Evolutionary conservation across 345 rosid genomes (phyloP).

Genomic region (Lepidium africanum): DNA sequence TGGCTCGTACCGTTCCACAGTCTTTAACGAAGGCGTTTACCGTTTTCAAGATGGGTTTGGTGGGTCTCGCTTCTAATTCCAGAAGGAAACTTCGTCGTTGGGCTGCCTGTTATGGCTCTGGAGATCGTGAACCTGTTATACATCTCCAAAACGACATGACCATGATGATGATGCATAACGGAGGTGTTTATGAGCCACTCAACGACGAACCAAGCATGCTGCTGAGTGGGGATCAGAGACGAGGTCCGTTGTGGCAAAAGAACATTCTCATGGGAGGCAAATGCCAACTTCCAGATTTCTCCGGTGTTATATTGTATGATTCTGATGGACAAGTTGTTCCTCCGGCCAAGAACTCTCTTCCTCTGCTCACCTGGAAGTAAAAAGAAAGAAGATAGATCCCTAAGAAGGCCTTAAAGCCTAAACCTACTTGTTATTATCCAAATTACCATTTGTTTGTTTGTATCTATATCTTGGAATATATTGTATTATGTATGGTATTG

Average conservation of each 20-base stretch:
- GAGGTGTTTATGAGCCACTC: conserved; percentile 13
- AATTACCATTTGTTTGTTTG: conserved; percentile 5
- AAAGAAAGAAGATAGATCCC: not conserved
- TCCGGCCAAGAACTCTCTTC: conserved; percentile 42
- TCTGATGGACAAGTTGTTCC: conserved; percentile 52
- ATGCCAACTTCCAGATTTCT: conserved; percentile 84
- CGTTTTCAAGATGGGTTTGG: conserved; percentile 36
- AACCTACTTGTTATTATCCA: not conserved
- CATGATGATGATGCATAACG: conserved; percentile 17
- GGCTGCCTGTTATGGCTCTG: conserved; percentile 49
- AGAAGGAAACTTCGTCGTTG: conserved; percentile 41
- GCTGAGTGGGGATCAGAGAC: conserved; percentile 35
- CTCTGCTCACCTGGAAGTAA: conserved; percentile 70
- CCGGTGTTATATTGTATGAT: conserved; percentile 76
- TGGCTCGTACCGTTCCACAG: conserved; percentile 35
- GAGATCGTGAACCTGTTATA: conserved; percentile 51
- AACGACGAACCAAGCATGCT: conserved; percentile 23
- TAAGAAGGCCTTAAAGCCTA: not conserved
- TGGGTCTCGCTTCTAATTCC: conserved; percentile 52
- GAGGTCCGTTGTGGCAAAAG: conserved; percentile 64
- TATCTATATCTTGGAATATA: not conserved
- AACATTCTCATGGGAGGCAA: conserved; percentile 91
- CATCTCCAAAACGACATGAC: conserved; percentile 37
- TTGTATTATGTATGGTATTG: not conserved
- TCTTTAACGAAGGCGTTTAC: not conserved